Evolutionary conservation across 2,329 filamentous ascomycete genomes (phyloP).

Genomic region (Colletotrichum eleusines): DNA sequence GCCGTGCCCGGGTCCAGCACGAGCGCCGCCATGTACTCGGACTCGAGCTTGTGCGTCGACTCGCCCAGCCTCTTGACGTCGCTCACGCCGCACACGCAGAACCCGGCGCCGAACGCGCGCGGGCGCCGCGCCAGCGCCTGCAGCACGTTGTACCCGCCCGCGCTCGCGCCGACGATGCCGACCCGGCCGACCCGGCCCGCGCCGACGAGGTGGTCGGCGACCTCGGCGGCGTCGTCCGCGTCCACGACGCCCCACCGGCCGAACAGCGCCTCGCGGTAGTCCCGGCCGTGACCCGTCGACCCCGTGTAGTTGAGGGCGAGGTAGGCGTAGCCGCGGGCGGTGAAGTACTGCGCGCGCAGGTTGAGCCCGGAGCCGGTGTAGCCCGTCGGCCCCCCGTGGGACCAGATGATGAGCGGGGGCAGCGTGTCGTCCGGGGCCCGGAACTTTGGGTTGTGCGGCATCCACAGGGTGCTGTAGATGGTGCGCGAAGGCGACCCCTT

Average conservation of each 20-base stretch:
- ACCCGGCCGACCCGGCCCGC: conserved; percentile 54
- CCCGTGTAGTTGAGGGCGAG: conserved; percentile 65
- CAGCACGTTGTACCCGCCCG: conserved; percentile 67
- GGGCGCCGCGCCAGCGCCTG: conserved; percentile 61
- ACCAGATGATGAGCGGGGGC: conserved; percentile 62
- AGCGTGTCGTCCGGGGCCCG: conserved; percentile 51
- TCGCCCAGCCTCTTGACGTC: conserved; percentile 60
- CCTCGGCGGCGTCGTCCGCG: conserved; percentile 62
- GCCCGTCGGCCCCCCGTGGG: conserved; percentile 65
- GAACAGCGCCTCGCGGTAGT: conserved; percentile 63
- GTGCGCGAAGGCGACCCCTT: conserved; percentile 47
- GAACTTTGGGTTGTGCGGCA: conserved; percentile 61
- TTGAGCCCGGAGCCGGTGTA: conserved; percentile 58
- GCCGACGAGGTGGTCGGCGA: conserved; percentile 56
- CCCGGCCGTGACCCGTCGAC: conserved; percentile 62
- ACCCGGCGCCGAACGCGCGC: conserved; percentile 60
- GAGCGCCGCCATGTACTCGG: conserved; percentile 61
- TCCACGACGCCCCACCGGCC: conserved; percentile 65
- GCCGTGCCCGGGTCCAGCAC: conserved; percentile 52
- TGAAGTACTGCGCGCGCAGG: conserved; percentile 63
- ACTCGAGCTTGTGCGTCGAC: conserved; percentile 69
- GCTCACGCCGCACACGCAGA: conserved; percentile 64
- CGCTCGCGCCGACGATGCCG: conserved; percentile 63
- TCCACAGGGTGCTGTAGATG: conserved; percentile 61
- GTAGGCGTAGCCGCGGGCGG: conserved; percentile 65